Base-by-base conservation (phyloP, 2,329 filamentous ascomycete species). In the Leptographium galeiforme region DNA sequence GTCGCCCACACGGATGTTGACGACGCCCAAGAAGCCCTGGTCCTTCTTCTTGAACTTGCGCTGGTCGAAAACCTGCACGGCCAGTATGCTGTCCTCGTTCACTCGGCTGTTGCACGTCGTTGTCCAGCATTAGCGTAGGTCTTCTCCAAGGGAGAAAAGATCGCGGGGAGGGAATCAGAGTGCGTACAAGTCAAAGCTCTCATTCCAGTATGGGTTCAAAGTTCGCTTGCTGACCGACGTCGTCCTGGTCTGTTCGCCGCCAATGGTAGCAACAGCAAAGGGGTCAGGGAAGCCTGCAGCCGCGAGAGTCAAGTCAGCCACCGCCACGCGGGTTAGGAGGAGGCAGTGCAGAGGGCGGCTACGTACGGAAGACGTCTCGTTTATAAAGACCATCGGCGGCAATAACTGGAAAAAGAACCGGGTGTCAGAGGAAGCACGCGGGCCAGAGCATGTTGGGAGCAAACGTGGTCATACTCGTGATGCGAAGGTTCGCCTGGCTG, bases 11-110 rank as follows among this genome's bases (percentile, higher is more conserved):
- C 90, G 85, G 62, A 98, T 86, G 67, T 98, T 98, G 65, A 98
- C 96, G 53, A 98, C 93, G 55, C 93, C 93, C 8, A 98, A 77
- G 66, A 98, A 98, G 10, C 93, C 93, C 68, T 98, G 93, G 63
- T 98, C 93, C 89, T 97, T 98, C 81, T 98, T 98, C 78, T 98
- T 98, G 74, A 98, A 98, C 73, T 98, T 98, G 76, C 96, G 96
- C 72, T 98, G 93, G 70, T 98, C 93, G 67, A 98, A 98, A 53
- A 98, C 95, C 67, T 98, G 93, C 48, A 98, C 90, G 8, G 93
- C 93, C 48, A 98, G 77, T 64, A 98, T 96, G 68, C 90, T 95
- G 64, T 95, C 91, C 67, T 98, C 93, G 57, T 85, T 93, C 56
- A 89, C 91, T 67, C 80, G 81, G 75, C 93, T 97, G 66, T 12